These are phyloP conservation scores for Penicillium janthinellum DNA, from an alignment of 2,329 filamentous ascomycete genomes.

Conservation along the genomic window DNA sequence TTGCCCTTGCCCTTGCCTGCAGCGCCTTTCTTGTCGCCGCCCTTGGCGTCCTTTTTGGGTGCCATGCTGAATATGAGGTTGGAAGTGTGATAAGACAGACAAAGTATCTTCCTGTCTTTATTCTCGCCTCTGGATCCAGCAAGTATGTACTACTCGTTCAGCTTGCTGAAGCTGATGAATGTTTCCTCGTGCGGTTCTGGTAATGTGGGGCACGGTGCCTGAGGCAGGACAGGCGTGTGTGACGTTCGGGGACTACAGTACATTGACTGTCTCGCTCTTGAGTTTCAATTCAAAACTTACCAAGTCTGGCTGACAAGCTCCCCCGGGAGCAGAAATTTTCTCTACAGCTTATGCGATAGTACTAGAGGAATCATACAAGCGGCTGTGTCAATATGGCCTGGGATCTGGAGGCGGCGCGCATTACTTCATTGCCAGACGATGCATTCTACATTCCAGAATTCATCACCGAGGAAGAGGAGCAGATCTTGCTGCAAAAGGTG, in stretches of 20 bases:
- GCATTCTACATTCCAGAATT: slow-evolving; percentile 89
- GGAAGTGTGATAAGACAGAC: neutral
- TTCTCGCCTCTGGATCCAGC: neutral
- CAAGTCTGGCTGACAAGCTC: neutral
- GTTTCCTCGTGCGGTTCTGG: slow-evolving; percentile 10
- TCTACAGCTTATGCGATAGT: neutral
- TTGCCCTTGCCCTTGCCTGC: slow-evolving; percentile 38
- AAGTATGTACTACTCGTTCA: neutral
- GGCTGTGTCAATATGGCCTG: slow-evolving; percentile 11
- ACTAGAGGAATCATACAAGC: neutral
- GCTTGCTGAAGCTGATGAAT: neutral
- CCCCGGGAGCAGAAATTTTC: neutral
- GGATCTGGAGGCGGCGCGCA: slow-evolving; percentile 35
- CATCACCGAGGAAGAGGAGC: slow-evolving; percentile 74
- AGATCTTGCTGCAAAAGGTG: slow-evolving; percentile 67
- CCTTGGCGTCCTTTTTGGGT: slow-evolving; percentile 46
- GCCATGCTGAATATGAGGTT: slow-evolving; percentile 36
- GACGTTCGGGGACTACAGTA: slow-evolving; percentile 2
- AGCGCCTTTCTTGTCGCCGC: slow-evolving; percentile 38
- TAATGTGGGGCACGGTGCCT: slow-evolving; percentile 13
- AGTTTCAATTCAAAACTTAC: neutral
- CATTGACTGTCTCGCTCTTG: neutral
- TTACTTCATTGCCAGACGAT: slow-evolving; percentile 35
- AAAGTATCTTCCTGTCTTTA: neutral
- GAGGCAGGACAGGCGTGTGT: slow-evolving; percentile 7